Evolutionary conservation across 2,329 filamentous ascomycete genomes (phyloP), one percentile per base, ranked within the genome.

Genomic region (Calycina marina): DNA sequence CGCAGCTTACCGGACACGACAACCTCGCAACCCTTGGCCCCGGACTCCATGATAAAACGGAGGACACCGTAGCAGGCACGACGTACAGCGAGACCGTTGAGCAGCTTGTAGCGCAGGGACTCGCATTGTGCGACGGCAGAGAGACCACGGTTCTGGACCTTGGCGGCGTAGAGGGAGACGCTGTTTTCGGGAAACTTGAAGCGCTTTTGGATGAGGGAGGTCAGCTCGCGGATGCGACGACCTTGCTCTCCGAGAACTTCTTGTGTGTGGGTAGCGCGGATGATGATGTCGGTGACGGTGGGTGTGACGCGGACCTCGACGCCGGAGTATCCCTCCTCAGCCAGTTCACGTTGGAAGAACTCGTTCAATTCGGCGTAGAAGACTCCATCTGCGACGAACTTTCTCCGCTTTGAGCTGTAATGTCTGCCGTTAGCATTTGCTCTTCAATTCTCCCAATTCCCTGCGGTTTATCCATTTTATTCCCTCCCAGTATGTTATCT

Each of bases 101-200:
- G 85, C 49, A 98, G 81, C 79, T 98, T 98, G 83, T 98, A 98
- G 66, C 90, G 81, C 61, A 98, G 85, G 52, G 88, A 96, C 74
- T 98, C 90, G 83, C 90, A 98, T 75, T 98, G 90, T 57, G 90
- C 90, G 67, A 98, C 90, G 60, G 90, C 90, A 57, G 88, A 96
- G 52, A 98, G 86, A 82, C 90, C 90, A 62, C 90, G 88, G 75
- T 94, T 96, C 76, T 96, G 90, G 60, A 98, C 90, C 80, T 98
- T 98, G 66, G 90, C 92, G 68, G 90, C 90, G 66, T 98, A 98
- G 59, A 98, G 85, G 50, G 90, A 96, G 63, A 98, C 90, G 54
- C 81, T 92, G 82, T 96, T 96, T 73, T 96, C 88, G 67, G 90
- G 88, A 80, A 98, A 98, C 76, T 94, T 94, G 83, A 98, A 98